Evolutionary conservation across 805 yeast genomes (phyloP).

Genomic region (Candida taoyuanica): DNA sequence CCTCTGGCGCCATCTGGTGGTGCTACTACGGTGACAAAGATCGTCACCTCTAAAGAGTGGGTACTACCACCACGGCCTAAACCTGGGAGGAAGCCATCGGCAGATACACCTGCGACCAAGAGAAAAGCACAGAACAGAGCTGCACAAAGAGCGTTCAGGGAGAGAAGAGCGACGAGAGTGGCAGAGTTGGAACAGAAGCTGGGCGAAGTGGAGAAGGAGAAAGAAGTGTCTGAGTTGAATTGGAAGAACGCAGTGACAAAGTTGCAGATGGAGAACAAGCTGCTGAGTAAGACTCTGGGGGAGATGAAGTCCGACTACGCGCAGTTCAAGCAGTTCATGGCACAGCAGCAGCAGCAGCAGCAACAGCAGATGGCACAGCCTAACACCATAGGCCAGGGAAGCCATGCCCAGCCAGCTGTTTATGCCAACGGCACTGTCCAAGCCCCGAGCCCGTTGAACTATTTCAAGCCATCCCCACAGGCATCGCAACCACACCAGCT

Average conservation of each 20-base stretch:
- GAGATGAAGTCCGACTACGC: constrained; percentile 27
- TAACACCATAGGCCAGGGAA: constrained; percentile 16
- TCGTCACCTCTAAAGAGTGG: constrained; percentile 68
- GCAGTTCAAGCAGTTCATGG: constrained; percentile 18
- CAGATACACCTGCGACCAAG: constrained; percentile 78
- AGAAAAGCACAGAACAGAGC: constrained; percentile 90
- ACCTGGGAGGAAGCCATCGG: constrained; percentile 57
- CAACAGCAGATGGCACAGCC: constrained; percentile 11
- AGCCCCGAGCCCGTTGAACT: constrained; percentile 31
- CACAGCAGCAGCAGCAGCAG: constrained; percentile 5
- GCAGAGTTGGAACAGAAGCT: constrained; percentile 71
- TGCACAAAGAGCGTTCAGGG: constrained; percentile 90
- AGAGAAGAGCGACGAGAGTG: constrained; percentile 77
- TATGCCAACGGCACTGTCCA: constrained; percentile 23
- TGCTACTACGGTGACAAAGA: constrained; percentile 42
- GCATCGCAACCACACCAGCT: constrained; percentile 8
- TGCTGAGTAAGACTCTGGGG: constrained; percentile 27
- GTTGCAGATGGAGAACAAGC: constrained; percentile 32
- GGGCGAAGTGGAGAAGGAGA: constrained; percentile 61
- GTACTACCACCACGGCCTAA: constrained; percentile 77
- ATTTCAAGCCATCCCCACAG: constrained; percentile 45
- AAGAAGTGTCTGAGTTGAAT: constrained; percentile 46
- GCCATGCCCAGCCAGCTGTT: constrained; percentile 20
- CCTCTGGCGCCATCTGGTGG: constrained; percentile 10
- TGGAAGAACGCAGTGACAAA: constrained; percentile 21